Evolutionary conservation across 768 basidiomycete genomes (phyloP).

Genomic region (Trametes villosa): DNA sequence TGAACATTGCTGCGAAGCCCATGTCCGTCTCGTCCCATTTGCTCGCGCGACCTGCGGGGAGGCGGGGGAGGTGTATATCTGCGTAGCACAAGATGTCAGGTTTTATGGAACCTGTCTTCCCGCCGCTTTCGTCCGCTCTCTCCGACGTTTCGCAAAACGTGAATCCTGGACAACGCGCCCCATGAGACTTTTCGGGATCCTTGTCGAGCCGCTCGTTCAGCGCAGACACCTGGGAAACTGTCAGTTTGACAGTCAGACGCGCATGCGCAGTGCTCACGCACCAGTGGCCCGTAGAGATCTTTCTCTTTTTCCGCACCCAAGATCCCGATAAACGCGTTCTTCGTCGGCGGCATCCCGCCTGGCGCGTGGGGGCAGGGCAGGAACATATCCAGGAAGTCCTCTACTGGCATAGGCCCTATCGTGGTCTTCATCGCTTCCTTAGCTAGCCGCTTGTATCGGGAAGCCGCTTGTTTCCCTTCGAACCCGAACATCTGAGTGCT

Average conservation of each 20-base stretch:
- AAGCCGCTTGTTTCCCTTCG: background rate
- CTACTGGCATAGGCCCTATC: conserved; percentile 11
- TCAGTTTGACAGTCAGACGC: too few relatives aligned
- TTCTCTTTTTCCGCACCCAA: background rate
- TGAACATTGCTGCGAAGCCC: conserved; percentile 5
- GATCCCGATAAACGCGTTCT: background rate
- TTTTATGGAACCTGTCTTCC: background rate
- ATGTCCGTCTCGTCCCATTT: background rate
- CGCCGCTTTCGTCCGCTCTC: background rate
- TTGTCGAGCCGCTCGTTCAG: background rate
- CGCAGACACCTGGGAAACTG: too few relatives aligned
- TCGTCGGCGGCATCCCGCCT: background rate
- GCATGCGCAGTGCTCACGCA: too few relatives aligned
- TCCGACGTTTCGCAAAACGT: background rate
- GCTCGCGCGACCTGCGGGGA: background rate
- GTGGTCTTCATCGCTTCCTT: background rate
- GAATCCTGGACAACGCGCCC: conserved; percentile 2
- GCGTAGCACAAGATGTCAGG: conserved; percentile 7
- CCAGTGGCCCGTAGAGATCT: background rate
- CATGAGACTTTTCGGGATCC: background rate
- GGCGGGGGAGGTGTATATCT: background rate
- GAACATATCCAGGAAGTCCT: background rate
- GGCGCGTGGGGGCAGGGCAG: background rate
- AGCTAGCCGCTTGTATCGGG: background rate
- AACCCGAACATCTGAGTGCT: conserved; percentile 7